phyloP scores from a whole-genome alignment of 2,329 filamentous ascomycete species.

The Paraconiothyrium brasiliense region DNA sequence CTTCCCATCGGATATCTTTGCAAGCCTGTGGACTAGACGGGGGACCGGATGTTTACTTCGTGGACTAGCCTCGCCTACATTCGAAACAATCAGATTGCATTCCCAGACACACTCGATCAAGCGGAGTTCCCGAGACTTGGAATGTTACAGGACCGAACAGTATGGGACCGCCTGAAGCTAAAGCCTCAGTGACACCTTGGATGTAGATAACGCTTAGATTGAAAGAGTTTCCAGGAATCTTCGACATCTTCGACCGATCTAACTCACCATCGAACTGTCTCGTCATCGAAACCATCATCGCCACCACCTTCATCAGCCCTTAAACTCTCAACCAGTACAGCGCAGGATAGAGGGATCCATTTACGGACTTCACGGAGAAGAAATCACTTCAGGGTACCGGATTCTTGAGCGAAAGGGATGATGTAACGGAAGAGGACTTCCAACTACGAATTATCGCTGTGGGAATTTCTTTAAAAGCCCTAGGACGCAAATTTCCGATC shows the following conservation, averaged over 20 bases:
- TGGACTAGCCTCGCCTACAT: background rate
- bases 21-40: constrained; percentile 6
- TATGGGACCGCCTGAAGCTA: constrained; percentile 7
- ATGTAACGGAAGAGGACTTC: constrained; percentile 3
- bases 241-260: background rate
- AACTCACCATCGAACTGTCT: constrained; percentile 9
- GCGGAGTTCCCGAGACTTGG: constrained; percentile 3
- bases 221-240: background rate
- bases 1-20: constrained; percentile 15
- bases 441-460: constrained; percentile 7
- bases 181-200: background rate
- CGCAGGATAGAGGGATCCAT: background rate
- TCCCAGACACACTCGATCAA: background rate
- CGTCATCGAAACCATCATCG: constrained; percentile 12
- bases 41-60: background rate
- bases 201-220: background rate
- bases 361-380: background rate
- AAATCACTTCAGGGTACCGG: constrained; percentile 1
- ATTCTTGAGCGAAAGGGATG: background rate
- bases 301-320: constrained; percentile 11
- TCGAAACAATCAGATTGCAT: constrained; percentile 9
- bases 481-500: constrained; percentile 2
- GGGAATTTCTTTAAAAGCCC: constrained; percentile 5
- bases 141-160: constrained; percentile 1
- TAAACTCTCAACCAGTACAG: constrained; percentile 2